phyloP scores from a whole-genome alignment of 495 filamentous ascomycete genomes.

The Neurospora sp. region DNA sequence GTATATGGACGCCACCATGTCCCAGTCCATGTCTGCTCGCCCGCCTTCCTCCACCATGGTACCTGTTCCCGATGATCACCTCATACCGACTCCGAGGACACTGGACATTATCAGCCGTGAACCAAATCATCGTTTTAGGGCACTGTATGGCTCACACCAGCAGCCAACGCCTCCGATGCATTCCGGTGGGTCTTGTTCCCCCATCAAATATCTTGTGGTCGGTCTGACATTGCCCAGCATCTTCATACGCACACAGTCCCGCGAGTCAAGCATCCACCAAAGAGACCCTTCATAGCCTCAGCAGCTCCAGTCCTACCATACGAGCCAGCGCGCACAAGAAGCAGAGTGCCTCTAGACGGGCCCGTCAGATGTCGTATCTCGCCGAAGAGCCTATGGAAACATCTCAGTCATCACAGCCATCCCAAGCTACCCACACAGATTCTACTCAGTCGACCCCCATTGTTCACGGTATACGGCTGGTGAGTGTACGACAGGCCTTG shows the following conservation, averaged over 20 bases:
- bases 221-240: not conserved
- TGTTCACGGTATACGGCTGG: slow-evolving; percentile 57
- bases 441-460: slow-evolving; percentile 24
- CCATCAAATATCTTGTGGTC: not conserved
- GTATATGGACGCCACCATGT: not conserved
- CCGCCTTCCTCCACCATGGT: not conserved
- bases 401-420: not conserved
- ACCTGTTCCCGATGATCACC: not conserved
- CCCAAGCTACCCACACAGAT: not conserved
- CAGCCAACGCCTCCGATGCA: not conserved
- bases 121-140: not conserved
- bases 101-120: not conserved
- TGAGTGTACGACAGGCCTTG: slow-evolving; percentile 56
- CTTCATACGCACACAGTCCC: not conserved
- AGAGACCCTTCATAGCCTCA: not conserved
- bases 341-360: not conserved
- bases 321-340: slow-evolving; percentile 2
- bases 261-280: not conserved
- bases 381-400: not conserved
- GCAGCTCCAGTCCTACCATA: slow-evolving; percentile 11
- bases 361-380: not conserved
- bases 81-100: not conserved
- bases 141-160: not conserved
- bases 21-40: not conserved
- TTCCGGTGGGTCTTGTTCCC: not conserved